Evolutionary conservation across 352 stramenopile genomes (phyloP).

Genomic region (Phytophthora sp.): DNA sequence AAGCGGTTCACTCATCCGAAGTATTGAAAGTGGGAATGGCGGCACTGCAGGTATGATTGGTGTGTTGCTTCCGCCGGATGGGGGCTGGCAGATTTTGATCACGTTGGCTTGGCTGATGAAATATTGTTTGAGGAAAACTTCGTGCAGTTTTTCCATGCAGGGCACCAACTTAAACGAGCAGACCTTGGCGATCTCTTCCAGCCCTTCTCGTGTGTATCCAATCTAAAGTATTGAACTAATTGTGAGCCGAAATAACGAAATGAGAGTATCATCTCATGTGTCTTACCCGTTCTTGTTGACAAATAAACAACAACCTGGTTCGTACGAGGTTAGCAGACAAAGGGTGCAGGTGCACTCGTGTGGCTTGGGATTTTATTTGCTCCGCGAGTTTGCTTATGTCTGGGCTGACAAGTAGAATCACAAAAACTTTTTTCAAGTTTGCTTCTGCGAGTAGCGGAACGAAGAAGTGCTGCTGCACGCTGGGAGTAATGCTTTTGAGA

Average conservation of each 20-base stretch:
- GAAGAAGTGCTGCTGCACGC: conserved; percentile 71
- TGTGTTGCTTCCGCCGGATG: not conserved
- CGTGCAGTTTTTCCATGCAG: conserved; percentile 50
- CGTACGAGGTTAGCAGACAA: conserved; percentile 55
- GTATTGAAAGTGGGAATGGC: conserved; percentile 64
- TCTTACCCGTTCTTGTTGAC: conserved; percentile 47
- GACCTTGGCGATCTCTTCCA: conserved; percentile 53
- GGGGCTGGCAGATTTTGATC: conserved; percentile 26
- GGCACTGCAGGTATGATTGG: conserved; percentile 2
- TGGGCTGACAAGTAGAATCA: conserved; percentile 57
- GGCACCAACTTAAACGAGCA: conserved; percentile 47
- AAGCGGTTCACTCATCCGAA: conserved; percentile 62
- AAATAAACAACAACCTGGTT: conserved; percentile 62
- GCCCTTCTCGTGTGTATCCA: conserved; percentile 57
- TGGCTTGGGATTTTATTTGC: conserved; percentile 53
- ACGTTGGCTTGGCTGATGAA: conserved; percentile 70
- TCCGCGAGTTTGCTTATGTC: conserved; percentile 67
- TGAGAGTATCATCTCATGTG: not conserved
- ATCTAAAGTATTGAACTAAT: conserved; percentile 39
- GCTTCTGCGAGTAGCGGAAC: conserved; percentile 48
- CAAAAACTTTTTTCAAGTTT: conserved; percentile 65
- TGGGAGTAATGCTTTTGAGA: conserved; percentile 49
- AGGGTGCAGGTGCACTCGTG: conserved; percentile 46
- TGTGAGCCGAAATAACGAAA: not conserved
- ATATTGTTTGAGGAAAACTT: conserved; percentile 56